These are phyloP conservation scores for Paramecium pentaurelia DNA, from an alignment of 73 alveolate genomes.

Conservation along the genomic window DNA sequence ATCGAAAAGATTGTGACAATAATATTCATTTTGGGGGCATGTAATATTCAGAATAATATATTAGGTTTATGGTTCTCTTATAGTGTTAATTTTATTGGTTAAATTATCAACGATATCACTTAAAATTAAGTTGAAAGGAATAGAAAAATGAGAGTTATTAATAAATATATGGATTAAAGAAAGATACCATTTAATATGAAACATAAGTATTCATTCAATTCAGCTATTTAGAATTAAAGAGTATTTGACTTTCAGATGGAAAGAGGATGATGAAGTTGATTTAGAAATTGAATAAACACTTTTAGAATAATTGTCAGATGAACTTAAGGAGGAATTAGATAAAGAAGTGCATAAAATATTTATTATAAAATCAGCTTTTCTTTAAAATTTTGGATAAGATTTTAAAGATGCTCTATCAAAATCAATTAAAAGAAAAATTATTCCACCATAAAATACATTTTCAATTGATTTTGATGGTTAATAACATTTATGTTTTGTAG, in stretches of 20 bases:
- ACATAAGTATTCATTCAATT: not conserved
- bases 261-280: slow-evolving; percentile 37
- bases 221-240: not conserved
- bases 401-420: not conserved
- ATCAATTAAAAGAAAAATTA: slow-evolving; percentile 16
- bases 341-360: slow-evolving; percentile 12
- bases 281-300: not conserved
- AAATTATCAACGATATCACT: not conserved
- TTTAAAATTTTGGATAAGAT: not conserved
- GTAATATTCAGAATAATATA: not conserved
- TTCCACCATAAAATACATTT: slow-evolving; percentile 5
- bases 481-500: not conserved
- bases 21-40: not conserved
- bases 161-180: slow-evolving; percentile 1
- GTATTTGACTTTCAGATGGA: slow-evolving; percentile 22
- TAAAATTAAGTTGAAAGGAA: not conserved
- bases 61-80: not conserved
- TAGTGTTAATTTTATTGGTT: not conserved
- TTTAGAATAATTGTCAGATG: not conserved
- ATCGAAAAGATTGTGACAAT: not conserved
- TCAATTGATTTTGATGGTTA: not conserved
- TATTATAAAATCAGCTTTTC: not conserved
- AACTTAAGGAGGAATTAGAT: slow-evolving; percentile 1
- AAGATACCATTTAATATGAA: not conserved
- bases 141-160: not conserved